phyloP scores from a whole-genome alignment of 2,329 filamentous ascomycete species.

The Colletotrichum sp. region DNA sequence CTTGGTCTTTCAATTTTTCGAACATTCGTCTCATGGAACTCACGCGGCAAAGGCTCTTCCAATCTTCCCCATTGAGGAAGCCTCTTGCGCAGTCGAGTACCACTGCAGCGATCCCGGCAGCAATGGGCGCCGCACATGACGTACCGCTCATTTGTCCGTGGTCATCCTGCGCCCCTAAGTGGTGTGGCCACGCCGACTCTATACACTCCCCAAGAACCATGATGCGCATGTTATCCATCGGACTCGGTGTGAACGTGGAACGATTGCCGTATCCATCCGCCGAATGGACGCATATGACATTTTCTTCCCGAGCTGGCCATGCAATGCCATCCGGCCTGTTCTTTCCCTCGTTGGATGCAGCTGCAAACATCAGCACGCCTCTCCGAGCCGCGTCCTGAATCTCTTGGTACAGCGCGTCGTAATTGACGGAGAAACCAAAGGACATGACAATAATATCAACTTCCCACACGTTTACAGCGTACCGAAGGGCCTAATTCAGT shows the following conservation, averaged over 20 bases:
- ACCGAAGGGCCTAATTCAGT: fast-evolving
- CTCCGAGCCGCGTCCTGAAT: neutral
- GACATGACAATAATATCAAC: neutral
- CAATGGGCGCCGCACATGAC: neutral
- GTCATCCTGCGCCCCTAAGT: neutral
- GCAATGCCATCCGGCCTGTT: neutral
- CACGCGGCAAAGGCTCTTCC: neutral
- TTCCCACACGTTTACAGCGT: fast-evolving
- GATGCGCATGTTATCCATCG: neutral
- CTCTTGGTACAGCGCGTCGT: fast-evolving
- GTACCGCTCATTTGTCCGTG: neutral
- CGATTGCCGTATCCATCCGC: neutral
- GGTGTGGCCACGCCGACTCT: fast-evolving
- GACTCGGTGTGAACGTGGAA: neutral
- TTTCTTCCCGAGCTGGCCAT: neutral
- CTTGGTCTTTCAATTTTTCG: neutral
- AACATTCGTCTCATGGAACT: neutral
- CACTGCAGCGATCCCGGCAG: neutral
- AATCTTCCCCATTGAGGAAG: neutral
- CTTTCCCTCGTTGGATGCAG: neutral
- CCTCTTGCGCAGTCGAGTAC: neutral
- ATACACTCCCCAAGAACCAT: neutral
- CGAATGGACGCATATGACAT: neutral
- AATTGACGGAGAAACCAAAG: neutral
- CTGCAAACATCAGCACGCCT: neutral